phyloP scores from a whole-genome alignment of 768 basidiomycete genomes.

The Harrya chromipes region DNA sequence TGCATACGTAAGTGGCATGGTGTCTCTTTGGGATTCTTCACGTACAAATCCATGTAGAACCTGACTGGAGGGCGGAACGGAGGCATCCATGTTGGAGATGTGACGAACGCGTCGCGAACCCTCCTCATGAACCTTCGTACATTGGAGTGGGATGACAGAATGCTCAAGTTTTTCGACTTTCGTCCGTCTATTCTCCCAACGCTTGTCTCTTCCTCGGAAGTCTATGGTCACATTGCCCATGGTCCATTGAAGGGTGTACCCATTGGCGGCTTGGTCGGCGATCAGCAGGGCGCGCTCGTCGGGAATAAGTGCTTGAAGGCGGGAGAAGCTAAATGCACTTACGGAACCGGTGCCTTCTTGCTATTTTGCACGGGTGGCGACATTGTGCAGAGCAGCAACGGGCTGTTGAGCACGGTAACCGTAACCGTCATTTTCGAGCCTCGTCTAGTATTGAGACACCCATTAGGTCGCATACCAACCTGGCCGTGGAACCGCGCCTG shows the following conservation, averaged over 20 bases:
- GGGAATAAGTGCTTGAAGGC: conserved; percentile 92
- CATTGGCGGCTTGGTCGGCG: conserved; percentile 93
- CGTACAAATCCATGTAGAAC: conserved; percentile 46
- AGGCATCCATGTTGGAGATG: conserved; percentile 83
- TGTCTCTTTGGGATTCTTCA: conserved; percentile 14
- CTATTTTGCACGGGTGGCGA: conserved; percentile 91
- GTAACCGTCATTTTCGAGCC: not conserved
- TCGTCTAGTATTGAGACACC: conserved; percentile 1
- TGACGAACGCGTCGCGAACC: conserved; percentile 95
- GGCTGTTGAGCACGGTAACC: conserved; percentile 81
- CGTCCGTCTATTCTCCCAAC: conserved; percentile 75
- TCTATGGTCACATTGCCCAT: conserved; percentile 75
- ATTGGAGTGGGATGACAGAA: conserved; percentile 77
- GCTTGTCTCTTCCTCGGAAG: conserved; percentile 88
- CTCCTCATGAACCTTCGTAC: conserved; percentile 83
- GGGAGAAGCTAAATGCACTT: conserved; percentile 97
- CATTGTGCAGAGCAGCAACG: conserved; percentile 81
- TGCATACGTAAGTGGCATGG: conserved; percentile 58
- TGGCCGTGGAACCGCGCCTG: conserved; percentile 69
- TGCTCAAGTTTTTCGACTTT: conserved; percentile 86
- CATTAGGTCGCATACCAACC: conserved; percentile 84
- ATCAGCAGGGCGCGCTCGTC: conserved; percentile 95
- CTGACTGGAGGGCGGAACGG: conserved; percentile 72
- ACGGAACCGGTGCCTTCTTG: conserved; percentile 95
- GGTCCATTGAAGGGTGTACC: conserved; percentile 72